These are phyloP conservation scores for Chenopodium formosanum DNA, from an alignment of 148 eudicot genomes.

Conservation along the genomic window DNA sequence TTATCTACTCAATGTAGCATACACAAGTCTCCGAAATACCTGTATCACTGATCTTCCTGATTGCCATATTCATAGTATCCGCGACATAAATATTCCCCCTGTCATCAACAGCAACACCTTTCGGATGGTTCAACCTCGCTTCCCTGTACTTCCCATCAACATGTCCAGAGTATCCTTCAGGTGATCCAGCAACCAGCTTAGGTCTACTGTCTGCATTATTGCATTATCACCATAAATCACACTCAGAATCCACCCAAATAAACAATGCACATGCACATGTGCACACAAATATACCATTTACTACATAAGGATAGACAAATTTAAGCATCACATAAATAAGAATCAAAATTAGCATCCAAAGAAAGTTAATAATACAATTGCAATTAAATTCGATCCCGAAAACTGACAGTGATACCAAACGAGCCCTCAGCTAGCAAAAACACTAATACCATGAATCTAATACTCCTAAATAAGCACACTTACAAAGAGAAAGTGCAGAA, in stretches of 20 bases:
- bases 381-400: background rate
- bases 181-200: slow-evolving; percentile 86
- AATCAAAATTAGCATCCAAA: slow-evolving; percentile 14
- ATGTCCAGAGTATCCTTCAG: slow-evolving; percentile 92
- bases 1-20: background rate
- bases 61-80: slow-evolving; percentile 83
- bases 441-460: background rate
- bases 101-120: slow-evolving; percentile 87
- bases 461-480: slow-evolving; percentile 28
- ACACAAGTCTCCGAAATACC: slow-evolving; percentile 35
- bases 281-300: slow-evolving; percentile 7
- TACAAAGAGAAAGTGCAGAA: slow-evolving; percentile 83
- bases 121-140: slow-evolving; percentile 91
- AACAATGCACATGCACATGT: slow-evolving; percentile 25
- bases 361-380: background rate
- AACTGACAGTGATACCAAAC: background rate
- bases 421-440: background rate
- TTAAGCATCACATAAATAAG: background rate
- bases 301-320: background rate
- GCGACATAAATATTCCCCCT: slow-evolving; percentile 94
- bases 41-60: slow-evolving; percentile 89
- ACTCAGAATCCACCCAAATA: slow-evolving; percentile 20
- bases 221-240: slow-evolving; percentile 27
- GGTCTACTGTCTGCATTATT: slow-evolving; percentile 86
- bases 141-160: slow-evolving; percentile 84